A percentile compares a stretch with the other conserved stretches of the same genome.
Conservation (phyloP, 2,329 filamentous ascomycete species). For the Cryphonectria parasitica region DNA sequence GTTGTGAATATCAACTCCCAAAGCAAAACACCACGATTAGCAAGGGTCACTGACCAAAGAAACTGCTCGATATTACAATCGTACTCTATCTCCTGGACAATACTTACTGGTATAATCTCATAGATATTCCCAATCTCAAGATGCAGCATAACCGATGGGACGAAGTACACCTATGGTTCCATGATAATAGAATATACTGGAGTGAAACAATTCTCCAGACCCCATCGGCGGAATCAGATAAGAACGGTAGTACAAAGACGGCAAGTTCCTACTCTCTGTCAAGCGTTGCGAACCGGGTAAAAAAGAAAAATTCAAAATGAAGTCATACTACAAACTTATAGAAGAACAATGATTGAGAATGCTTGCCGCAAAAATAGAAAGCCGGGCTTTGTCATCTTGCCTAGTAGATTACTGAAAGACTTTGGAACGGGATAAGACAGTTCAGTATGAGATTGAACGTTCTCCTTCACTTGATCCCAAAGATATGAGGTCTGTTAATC, state of each 20-base stretch:
- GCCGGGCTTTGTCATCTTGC: no score
- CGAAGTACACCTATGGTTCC: neutral
- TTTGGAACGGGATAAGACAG: neutral
- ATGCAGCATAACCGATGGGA: neutral
- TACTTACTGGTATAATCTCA: no score
- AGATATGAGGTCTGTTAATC: no score
- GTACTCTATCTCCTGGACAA: no score
- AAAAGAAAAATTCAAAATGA: neutral
- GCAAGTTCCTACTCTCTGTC: neutral
- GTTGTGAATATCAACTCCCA: no score
- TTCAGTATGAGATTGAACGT: neutral
- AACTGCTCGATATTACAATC: no score
- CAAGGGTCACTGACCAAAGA: no score
- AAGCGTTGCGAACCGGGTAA: neutral
- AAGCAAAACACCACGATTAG: no score
- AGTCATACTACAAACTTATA: neutral
- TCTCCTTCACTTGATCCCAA: neutral
- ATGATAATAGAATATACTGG: no score
- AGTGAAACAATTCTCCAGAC: neutral
- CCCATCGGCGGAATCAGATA: neutral
- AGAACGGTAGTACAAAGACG: neutral
- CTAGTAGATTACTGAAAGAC: neutral
- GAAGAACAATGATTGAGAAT: no score
- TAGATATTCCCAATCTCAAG: no score
- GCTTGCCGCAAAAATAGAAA: no score